Percentiles rank a stretch among this genome's conserved stretches.
phyloP scores from a whole-genome alignment of 495 filamentous ascomycete genomes.

The Aspergillus heteromorphus region DNA sequence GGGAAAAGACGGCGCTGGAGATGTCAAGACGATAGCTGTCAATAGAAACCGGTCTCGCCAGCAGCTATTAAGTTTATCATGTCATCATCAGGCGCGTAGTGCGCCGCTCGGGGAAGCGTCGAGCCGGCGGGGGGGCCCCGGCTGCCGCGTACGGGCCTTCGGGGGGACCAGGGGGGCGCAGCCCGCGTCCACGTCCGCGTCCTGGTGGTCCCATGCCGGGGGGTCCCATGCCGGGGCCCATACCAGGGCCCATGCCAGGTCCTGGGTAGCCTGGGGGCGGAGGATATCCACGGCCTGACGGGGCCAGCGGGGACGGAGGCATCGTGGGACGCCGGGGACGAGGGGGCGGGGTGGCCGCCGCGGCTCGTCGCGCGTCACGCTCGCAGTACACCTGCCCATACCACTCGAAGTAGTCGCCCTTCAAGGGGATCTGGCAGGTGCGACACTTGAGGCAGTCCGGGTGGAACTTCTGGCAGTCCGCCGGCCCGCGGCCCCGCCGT shows the following conservation, averaged over 20 bases:
- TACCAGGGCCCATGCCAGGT: conserved; percentile 1
- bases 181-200: not conserved
- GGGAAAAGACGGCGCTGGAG: not conserved
- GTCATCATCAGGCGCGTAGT: conserved; percentile 88
- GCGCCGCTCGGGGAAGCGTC: conserved; percentile 63
- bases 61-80: conserved; percentile 34
- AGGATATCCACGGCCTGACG: conserved; percentile 14
- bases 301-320: conserved; percentile 26
- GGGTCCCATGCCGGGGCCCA: too few relatives aligned
- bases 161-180: conserved; percentile 17
- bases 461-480: conserved; percentile 74
- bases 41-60: not conserved
- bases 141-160: conserved; percentile 22
- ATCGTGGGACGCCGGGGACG: conserved; percentile 28
- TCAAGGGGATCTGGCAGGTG: conserved; percentile 46
- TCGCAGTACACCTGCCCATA: conserved; percentile 72
- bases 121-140: conserved; percentile 22
- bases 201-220: not conserved
- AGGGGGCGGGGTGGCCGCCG: conserved; percentile 35
- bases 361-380: conserved; percentile 67
- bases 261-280: conserved; percentile 20
- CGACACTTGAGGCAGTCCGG: conserved; percentile 78
- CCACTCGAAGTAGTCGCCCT: conserved; percentile 68
- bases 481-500: conserved; percentile 29
- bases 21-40: not conserved